These are phyloP conservation scores for Chrysanthemum lavandulifolium DNA, from an alignment of 129 eudicot genomes.

Conservation along the genomic window DNA sequence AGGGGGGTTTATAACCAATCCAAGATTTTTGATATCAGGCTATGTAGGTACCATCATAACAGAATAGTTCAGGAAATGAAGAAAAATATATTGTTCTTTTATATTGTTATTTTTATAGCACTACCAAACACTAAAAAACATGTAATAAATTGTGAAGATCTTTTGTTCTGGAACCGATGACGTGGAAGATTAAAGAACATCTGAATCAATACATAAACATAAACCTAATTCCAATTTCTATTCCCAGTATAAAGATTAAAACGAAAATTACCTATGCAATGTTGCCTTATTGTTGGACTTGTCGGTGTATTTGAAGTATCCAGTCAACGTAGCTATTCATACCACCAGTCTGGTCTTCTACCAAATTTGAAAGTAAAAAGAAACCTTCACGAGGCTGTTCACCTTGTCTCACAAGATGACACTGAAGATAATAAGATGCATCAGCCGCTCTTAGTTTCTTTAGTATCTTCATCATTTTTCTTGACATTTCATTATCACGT, in stretches of 20 bases:
- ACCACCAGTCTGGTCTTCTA: conserved; percentile 74
- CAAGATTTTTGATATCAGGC: background rate
- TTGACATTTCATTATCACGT: conserved; percentile 73
- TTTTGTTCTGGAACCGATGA: background rate
- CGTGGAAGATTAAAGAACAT: background rate
- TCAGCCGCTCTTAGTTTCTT: conserved; percentile 55
- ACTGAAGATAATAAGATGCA: conserved; percentile 64
- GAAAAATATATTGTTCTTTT: too few species aligned
- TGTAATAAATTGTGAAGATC: too few species aligned
- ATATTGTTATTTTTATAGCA: too few species aligned
- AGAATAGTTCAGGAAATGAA: background rate
- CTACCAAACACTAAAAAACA: too few species aligned
- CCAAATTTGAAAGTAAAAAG: conserved; percentile 66
- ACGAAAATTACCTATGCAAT: conserved; percentile 37
- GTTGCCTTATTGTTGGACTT: conserved; percentile 62
- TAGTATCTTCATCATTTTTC: conserved; percentile 55
- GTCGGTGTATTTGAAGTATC: conserved; percentile 69
- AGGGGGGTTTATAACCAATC: background rate
- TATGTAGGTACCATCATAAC: background rate
- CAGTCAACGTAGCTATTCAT: conserved; percentile 74
- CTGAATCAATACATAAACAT: background rate
- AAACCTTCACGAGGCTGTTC: conserved; percentile 91
- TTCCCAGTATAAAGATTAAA: background rate
- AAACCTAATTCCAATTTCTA: background rate
- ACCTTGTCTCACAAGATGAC: conserved; percentile 90